phyloP scores from a whole-genome alignment of 768 basidiomycete genomes.

The Amyloporia xantha region DNA sequence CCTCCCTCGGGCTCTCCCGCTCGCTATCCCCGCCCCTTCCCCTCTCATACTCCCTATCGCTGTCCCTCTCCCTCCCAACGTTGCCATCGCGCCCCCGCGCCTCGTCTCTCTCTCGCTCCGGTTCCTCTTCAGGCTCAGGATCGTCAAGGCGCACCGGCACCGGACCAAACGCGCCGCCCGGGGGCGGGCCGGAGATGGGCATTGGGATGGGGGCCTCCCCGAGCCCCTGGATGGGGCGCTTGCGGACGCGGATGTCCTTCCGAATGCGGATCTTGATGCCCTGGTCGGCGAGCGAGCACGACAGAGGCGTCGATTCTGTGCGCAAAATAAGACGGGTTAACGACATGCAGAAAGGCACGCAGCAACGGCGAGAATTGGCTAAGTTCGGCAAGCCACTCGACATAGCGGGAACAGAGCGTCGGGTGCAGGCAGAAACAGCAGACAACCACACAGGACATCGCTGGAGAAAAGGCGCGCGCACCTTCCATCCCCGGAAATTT shows the following conservation, averaged over 20 bases:
- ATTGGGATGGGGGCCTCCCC: slow-evolving; percentile 17
- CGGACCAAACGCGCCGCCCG: slow-evolving; percentile 12
- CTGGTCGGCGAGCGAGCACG: slow-evolving; percentile 89
- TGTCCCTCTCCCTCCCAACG: slow-evolving; percentile 9
- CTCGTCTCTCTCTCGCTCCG: slow-evolving; percentile 12
- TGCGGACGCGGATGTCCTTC: slow-evolving; percentile 83
- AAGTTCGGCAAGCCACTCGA: no score
- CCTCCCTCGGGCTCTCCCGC: slow-evolving; percentile 12
- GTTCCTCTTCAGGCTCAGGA: slow-evolving; percentile 16
- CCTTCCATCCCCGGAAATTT: slow-evolving; percentile 97
- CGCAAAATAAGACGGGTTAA: background rate
- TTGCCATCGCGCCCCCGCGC: slow-evolving; percentile 9
- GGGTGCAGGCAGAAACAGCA: no score
- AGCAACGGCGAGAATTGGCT: background rate
- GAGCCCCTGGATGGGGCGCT: slow-evolving; percentile 45
- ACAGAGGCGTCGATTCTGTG: slow-evolving; percentile 81
- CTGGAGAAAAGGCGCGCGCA: no score
- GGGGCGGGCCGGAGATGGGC: slow-evolving; percentile 17
- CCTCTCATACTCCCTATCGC: slow-evolving; percentile 12
- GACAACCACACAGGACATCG: no score
- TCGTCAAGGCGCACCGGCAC: slow-evolving; percentile 17
- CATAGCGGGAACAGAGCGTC: no score
- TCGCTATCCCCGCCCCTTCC: slow-evolving; percentile 9
- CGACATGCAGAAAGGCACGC: background rate
- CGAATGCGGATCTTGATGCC: slow-evolving; percentile 93